Percentiles rank a stretch among this genome's conserved stretches.
Conservation (phyloP, 345 rosid species). For the Trapa incisa region DNA sequence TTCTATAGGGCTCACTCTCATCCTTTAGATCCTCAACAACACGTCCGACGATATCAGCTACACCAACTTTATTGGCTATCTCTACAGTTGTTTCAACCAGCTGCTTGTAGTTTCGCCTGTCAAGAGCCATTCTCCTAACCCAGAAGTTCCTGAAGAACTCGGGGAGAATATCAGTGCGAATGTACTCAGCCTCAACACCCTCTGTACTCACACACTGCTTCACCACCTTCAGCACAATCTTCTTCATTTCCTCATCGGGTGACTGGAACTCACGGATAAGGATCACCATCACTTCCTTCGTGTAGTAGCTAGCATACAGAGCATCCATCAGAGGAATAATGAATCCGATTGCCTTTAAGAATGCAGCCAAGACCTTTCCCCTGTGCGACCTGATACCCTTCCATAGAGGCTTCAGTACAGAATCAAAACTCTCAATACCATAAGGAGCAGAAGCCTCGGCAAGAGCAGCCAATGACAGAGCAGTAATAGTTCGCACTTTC, state of each 20-base stretch:
- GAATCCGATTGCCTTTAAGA: constrained; percentile 97
- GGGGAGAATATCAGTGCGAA: constrained; percentile 78
- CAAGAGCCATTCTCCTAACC: constrained; percentile 96
- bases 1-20: constrained; percentile 83
- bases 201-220: constrained; percentile 98
- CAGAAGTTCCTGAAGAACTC: constrained; percentile 87
- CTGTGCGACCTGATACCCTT: constrained; percentile 97
- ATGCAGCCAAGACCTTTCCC: constrained; percentile 98
- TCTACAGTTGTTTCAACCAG: constrained; percentile 96
- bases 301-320: constrained; percentile 81
- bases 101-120: constrained; percentile 84
- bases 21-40: constrained; percentile 92
- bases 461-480: constrained; percentile 94
- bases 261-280: constrained; percentile 98
- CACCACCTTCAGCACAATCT: constrained; percentile 91
- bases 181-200: constrained; percentile 90
- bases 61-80: constrained; percentile 92
- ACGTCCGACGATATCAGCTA: constrained; percentile 80
- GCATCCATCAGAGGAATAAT: constrained; percentile 99
- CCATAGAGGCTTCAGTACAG: constrained; percentile 96
- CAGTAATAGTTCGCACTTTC: constrained; percentile 96
- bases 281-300: constrained; percentile 90
- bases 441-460: constrained; percentile 99
- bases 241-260: constrained; percentile 99
- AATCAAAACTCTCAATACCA: constrained; percentile 96